Evolutionary conservation across 140 eudicot species (phyloP).

Genomic region (Oenanthe javanica): DNA sequence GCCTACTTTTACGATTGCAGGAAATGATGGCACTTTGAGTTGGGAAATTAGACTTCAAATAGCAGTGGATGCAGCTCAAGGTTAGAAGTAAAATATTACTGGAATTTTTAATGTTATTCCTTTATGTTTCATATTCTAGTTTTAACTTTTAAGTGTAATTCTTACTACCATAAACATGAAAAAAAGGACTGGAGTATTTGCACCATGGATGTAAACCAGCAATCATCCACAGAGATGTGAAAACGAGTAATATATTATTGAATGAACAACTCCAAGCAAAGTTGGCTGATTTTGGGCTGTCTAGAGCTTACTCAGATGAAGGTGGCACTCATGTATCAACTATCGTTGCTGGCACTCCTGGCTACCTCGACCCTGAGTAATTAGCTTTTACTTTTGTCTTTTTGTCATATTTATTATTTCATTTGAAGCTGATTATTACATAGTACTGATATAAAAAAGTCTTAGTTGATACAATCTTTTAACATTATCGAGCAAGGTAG

Average conservation of each 20-base stretch:
- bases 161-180: neutral
- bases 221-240: constrained; percentile 50
- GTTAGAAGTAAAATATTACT: constrained; percentile 9
- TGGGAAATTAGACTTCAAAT: constrained; percentile 32
- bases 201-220: constrained; percentile 40
- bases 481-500: neutral
- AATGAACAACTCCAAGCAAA: constrained; percentile 36
- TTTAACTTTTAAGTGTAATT: neutral
- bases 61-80: constrained; percentile 41
- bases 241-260: constrained; percentile 32
- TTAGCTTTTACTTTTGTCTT: neutral
- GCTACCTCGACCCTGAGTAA: constrained; percentile 37
- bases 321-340: constrained; percentile 33
- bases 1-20: neutral
- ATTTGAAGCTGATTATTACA: neutral
- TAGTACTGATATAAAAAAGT: neutral
- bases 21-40: constrained; percentile 9
- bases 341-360: constrained; percentile 33
- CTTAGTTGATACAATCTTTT: neutral
- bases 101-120: neutral
- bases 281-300: constrained; percentile 42
- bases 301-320: constrained; percentile 31
- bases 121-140: neutral
- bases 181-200: constrained; percentile 35
- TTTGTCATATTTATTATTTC: neutral